phyloP scores from a whole-genome alignment of 345 rosid species.

The Cochlearia excelsa region DNA sequence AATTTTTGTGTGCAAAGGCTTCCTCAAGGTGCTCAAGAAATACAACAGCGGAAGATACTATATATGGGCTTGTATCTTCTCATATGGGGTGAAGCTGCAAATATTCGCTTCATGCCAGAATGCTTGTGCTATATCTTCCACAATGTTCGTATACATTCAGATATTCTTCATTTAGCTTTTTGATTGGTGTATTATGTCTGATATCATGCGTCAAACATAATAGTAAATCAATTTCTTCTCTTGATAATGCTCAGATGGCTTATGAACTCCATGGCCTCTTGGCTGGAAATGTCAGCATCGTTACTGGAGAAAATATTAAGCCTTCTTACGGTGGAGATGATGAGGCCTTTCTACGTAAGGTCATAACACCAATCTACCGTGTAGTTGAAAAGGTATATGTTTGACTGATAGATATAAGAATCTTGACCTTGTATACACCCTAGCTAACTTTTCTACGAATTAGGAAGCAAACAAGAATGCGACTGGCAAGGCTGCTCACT shows the following conservation, averaged over 20 bases:
- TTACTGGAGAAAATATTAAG: constrained; percentile 94
- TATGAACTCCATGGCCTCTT: constrained; percentile 95
- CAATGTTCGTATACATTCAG: constrained; percentile 54
- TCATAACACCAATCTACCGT: constrained; percentile 82
- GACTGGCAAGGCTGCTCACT: constrained; percentile 75
- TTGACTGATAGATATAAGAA: constrained; percentile 13
- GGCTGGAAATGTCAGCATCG: constrained; percentile 98
- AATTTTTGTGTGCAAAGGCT: constrained; percentile 49
- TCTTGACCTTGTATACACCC: constrained; percentile 24
- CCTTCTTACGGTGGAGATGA: constrained; percentile 99
- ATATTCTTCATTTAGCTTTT: constrained; percentile 14
- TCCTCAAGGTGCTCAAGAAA: constrained; percentile 83
- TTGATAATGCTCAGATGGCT: constrained; percentile 70
- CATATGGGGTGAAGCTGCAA: constrained; percentile 98
- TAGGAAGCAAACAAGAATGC: constrained; percentile 85
- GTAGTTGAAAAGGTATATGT: constrained; percentile 68
- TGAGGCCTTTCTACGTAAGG: constrained; percentile 89
- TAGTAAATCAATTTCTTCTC: not conserved
- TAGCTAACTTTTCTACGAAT: constrained; percentile 23
- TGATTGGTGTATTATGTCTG: constrained; percentile 9
- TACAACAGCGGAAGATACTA: constrained; percentile 86
- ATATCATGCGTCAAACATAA: constrained; percentile 11
- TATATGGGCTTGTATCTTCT: constrained; percentile 96
- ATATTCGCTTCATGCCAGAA: constrained; percentile 92
- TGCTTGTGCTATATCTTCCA: constrained; percentile 94